A percentile compares a stretch with the other conserved stretches of the same genome.
These are phyloP conservation scores for Fusarium sp. DNA, from an alignment of 2,329 filamentous ascomycete genomes.

Conservation along the genomic window DNA sequence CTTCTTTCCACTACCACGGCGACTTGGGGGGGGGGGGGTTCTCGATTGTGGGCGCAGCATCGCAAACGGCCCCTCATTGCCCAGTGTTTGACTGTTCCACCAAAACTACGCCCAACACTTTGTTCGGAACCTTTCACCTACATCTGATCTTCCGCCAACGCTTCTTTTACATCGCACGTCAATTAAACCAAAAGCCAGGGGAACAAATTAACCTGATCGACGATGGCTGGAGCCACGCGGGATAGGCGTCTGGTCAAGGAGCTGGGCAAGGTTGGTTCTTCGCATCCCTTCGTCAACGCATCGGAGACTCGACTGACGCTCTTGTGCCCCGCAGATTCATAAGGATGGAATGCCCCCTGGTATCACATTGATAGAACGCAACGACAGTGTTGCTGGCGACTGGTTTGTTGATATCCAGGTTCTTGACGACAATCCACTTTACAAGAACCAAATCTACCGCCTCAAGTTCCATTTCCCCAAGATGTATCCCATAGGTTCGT, in stretches of 20 bases:
- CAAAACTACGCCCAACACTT: neutral
- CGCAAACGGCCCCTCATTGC: slow-evolving; percentile 34
- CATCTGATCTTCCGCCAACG: slow-evolving; percentile 19
- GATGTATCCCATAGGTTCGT: slow-evolving; percentile 87
- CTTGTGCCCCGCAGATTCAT: slow-evolving; percentile 55
- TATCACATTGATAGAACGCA: slow-evolving; percentile 81
- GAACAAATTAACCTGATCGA: slow-evolving; percentile 4
- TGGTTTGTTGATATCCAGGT: slow-evolving; percentile 95
- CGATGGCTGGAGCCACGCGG: slow-evolving; percentile 57
- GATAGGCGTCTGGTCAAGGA: slow-evolving; percentile 68
- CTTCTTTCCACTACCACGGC: neutral
- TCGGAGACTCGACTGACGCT: slow-evolving; percentile 27
- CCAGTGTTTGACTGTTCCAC: slow-evolving; percentile 17
- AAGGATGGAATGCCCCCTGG: slow-evolving; percentile 66
- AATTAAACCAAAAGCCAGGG: neutral
- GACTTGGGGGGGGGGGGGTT: neutral
- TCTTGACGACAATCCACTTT: slow-evolving; percentile 89
- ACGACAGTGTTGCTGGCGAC: slow-evolving; percentile 75
- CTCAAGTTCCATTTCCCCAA: slow-evolving; percentile 86
- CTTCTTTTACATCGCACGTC: neutral
- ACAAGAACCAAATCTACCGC: slow-evolving; percentile 79
- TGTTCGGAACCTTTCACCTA: slow-evolving; percentile 18
- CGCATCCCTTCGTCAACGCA: neutral
- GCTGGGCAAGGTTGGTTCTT: slow-evolving; percentile 58
- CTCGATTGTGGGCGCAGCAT: slow-evolving; percentile 24